These are phyloP conservation scores for Ramalina peruviana DNA, from an alignment of 495 filamentous ascomycete species.

Conservation along the genomic window DNA sequence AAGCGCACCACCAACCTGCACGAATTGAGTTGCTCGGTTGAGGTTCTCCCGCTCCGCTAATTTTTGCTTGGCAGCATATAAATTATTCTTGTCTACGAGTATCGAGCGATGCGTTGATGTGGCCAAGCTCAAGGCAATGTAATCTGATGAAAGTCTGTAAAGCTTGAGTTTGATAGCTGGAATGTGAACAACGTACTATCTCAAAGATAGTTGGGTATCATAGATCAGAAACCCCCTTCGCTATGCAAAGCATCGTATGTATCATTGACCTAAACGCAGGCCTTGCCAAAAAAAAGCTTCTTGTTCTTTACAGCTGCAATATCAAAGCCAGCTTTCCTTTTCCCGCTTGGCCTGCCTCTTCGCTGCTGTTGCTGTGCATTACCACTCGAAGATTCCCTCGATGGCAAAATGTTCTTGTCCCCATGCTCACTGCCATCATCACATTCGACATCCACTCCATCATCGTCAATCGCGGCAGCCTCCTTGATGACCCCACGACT, in stretches of 20 bases:
- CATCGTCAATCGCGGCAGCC: constrained; percentile 28
- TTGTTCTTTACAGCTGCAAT: constrained; percentile 5
- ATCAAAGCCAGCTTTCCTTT: constrained; percentile 8
- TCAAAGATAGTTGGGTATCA: too few species aligned
- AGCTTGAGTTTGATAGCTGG: too few species aligned
- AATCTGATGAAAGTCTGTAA: too few species aligned
- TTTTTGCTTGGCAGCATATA: too few species aligned
- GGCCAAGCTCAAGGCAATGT: too few species aligned
- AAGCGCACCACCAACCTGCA: too few species aligned
- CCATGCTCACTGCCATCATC: neutral
- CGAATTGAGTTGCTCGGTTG: too few species aligned
- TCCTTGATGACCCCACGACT: constrained; percentile 76
- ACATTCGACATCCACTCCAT: constrained; percentile 25
- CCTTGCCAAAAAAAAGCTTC: constrained; percentile 34
- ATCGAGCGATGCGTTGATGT: too few species aligned
- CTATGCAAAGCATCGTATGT: neutral
- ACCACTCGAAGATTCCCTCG: neutral
- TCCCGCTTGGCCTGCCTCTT: constrained; percentile 23
- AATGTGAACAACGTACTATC: too few species aligned
- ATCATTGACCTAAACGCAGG: neutral
- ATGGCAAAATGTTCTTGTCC: neutral
- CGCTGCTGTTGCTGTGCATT: constrained; percentile 39
- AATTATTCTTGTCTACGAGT: too few species aligned
- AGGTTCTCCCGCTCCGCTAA: too few species aligned
- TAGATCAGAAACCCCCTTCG: constrained; percentile 18